Conservation (phyloP, 2,329 filamentous ascomycete genomes). For the Xylaria sp. region DNA sequence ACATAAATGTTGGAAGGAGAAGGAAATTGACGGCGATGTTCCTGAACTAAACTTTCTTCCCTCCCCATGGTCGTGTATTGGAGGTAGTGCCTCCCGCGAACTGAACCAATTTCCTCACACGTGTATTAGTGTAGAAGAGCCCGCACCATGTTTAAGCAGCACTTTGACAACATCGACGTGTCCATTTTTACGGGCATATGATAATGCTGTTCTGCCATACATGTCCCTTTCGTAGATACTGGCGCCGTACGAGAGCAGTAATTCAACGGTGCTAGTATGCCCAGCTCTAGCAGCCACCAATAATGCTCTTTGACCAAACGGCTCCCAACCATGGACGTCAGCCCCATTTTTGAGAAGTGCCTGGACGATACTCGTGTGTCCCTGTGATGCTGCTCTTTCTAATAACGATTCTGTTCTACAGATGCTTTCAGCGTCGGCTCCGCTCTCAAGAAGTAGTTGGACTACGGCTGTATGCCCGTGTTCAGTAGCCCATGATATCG, state of each 20-base stretch:
- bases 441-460: background rate
- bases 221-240: too few relatives aligned
- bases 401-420: background rate
- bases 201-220: background rate
- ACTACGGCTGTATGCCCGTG: background rate
- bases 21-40: background rate
- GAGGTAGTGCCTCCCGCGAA: background rate
- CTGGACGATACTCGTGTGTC: background rate
- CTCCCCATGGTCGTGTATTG: background rate
- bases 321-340: background rate
- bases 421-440: background rate
- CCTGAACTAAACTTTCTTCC: background rate
- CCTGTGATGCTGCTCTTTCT: background rate
- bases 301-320: background rate
- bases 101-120: background rate
- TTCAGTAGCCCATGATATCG: background rate
- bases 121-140: background rate
- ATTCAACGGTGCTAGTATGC: background rate
- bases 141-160: background rate
- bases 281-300: background rate
- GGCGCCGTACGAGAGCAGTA: constrained; percentile 4
- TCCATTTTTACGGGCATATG: background rate
- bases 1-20: background rate
- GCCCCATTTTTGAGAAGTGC: background rate
- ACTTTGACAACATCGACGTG: background rate